phyloP scores from a whole-genome alignment of 768 basidiomycete genomes.

The Asterophora parasitica region DNA sequence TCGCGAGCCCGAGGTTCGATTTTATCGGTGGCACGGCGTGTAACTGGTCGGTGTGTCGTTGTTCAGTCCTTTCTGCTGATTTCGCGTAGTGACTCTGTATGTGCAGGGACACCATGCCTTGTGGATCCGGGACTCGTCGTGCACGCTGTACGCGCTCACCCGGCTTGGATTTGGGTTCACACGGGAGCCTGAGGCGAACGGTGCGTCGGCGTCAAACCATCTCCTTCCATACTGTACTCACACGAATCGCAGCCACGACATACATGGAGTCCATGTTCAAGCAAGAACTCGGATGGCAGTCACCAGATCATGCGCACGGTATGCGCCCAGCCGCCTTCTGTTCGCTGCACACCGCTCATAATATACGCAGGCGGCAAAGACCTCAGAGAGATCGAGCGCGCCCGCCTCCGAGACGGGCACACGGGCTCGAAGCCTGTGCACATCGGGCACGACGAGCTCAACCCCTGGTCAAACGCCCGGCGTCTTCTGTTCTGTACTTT shows the following conservation, averaged over 20 bases:
- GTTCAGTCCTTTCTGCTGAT: not conserved
- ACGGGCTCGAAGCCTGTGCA: too few species aligned
- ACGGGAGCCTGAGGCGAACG: slow-evolving; percentile 65
- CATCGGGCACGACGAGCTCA: too few species aligned
- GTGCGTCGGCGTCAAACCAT: slow-evolving; percentile 34
- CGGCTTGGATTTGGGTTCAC: slow-evolving; percentile 78
- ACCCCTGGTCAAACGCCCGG: too few species aligned
- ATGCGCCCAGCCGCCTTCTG: not conserved
- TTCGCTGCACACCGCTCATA: not conserved
- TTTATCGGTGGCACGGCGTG: slow-evolving; percentile 77
- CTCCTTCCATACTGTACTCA: not conserved
- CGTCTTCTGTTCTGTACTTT: too few species aligned
- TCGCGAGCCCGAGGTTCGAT: slow-evolving; percentile 92
- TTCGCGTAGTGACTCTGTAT: not conserved
- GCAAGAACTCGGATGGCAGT: slow-evolving; percentile 87
- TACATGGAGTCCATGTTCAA: slow-evolving; percentile 88
- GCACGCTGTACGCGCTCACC: slow-evolving; percentile 92
- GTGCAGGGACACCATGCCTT: slow-evolving; percentile 26
- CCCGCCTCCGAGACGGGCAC: too few species aligned
- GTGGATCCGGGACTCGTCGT: slow-evolving; percentile 94
- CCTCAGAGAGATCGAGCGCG: too few species aligned
- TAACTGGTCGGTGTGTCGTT: slow-evolving; percentile 79
- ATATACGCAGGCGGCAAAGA: slow-evolving; percentile 59
- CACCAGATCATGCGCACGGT: slow-evolving; percentile 93
- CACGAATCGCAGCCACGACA: slow-evolving; percentile 34